phyloP scores from a whole-genome alignment of 225 moss, liverwort and hornwort genomes.

The Anthoceros angustus region DNA sequence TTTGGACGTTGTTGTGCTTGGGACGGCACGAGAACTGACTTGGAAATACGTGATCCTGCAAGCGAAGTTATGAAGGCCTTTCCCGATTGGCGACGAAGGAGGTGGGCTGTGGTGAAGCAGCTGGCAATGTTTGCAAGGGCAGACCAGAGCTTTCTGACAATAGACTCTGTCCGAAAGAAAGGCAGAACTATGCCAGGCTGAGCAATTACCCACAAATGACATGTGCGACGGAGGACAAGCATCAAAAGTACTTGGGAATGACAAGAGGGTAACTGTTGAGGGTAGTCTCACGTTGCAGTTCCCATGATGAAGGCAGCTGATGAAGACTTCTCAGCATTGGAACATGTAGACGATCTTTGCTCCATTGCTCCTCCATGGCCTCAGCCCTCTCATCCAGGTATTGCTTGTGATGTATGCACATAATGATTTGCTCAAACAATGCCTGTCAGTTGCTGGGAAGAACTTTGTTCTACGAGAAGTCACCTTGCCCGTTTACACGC shows the following conservation, averaged over 20 bases:
- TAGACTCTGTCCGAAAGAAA: neutral
- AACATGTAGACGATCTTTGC: neutral
- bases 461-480: too few relatives aligned
- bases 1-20: too few relatives aligned
- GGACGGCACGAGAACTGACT: too few relatives aligned
- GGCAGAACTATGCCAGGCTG: neutral
- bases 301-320: neutral
- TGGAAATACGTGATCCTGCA: too few relatives aligned
- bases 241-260: neutral
- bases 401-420: too few relatives aligned
- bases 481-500: too few relatives aligned
- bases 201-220: neutral
- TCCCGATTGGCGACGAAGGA: neutral
- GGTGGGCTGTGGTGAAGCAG: neutral
- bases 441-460: neutral
- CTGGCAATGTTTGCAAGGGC: neutral
- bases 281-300: neutral
- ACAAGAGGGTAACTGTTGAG: neutral
- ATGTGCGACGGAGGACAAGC: neutral
- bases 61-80: too few relatives aligned
- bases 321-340: neutral
- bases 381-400: neutral
- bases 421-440: neutral
- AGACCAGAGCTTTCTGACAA: too few relatives aligned
- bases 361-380: neutral